Evolutionary conservation across 306 rosid genomes (phyloP), one percentile per base, ranked within the genome.

Genomic region (Canavalia gladiata): DNA sequence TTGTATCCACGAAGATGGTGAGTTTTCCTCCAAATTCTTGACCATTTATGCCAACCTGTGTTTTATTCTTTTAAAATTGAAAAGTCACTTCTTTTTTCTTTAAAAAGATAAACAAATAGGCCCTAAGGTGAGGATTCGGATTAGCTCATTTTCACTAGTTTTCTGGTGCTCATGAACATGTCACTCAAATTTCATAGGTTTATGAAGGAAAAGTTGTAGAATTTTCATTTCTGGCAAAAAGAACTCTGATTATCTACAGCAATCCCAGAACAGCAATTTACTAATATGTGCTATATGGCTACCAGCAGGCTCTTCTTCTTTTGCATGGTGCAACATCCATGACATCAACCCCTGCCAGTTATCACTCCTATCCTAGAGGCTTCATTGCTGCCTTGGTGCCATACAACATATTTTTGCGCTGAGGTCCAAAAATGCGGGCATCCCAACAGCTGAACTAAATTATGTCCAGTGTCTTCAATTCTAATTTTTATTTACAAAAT

Each of bases 81-180:
- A 1, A 11, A 62, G 6, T 7, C 63, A 34, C 4, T 2, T 34
- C 0, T 0, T 34, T 33, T 33, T 34, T 62, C 68, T 62, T 34
- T 33, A 34, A 11, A 62, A 35, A 62, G 45, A 35, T 3, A 34
- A 62, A 34, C 46, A 63, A 12, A 6, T 5, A 35, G 45, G 30
- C 30, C 39, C 25, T 42, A 42, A 28, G 47, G 43, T 68, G 50
- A 42, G 58, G 9, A 59, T 57, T 8, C 60, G 41, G 58, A 68
- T 7, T n/a, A 46, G 34, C 18, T 33, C 28, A 60, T 76, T 25
- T 63, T 49, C 49, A 18, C 49, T 13, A 59, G 46, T 35, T 47
- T 47, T 76, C 34, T 29, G 34, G 39, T 66, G 69, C 60, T 42
- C 59, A 45, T 68, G 76, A 68, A 45, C 60, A 65, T 67, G 57